A percentile compares a stretch with the other conserved stretches of the same genome.
Evolutionary conservation across 495 filamentous ascomycete species (phyloP).

Genomic region (Rhizodiscina lignyota): DNA sequence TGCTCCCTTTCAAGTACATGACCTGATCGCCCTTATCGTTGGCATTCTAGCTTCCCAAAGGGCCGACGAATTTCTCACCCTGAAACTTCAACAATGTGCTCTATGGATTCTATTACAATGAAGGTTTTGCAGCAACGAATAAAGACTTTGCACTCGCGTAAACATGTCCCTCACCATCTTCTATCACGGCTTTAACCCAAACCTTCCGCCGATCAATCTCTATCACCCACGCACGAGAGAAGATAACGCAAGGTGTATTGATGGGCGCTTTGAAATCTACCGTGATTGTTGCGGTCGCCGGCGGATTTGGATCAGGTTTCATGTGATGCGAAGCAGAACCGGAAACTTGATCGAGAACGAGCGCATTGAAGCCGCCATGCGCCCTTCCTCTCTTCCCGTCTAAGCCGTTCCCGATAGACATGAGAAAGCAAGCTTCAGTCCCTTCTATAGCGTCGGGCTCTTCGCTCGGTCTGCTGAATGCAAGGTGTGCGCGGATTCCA

Average conservation of each 20-base stretch:
- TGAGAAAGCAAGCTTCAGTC: constrained; percentile 5
- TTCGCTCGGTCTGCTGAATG: constrained; percentile 3
- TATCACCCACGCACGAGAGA: constrained; percentile 8
- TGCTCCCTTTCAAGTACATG: too few relatives aligned
- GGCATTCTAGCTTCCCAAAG: too few relatives aligned
- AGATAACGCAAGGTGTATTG: constrained; percentile 7
- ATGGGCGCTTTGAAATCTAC: constrained; percentile 10
- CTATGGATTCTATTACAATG: too few relatives aligned
- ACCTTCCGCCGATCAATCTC: constrained; percentile 9
- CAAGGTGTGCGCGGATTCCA: constrained; percentile 7
- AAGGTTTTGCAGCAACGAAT: too few relatives aligned
- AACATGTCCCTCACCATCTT: constrained; percentile 8
- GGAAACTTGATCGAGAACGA: constrained; percentile 7
- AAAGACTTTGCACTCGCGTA: constrained; percentile 8
- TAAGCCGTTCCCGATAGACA: constrained; percentile 7
- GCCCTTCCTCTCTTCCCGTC: constrained; percentile 8
- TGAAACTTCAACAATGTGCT: too few relatives aligned
- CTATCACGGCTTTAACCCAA: constrained; percentile 5
- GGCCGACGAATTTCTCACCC: too few relatives aligned
- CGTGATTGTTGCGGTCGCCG: constrained; percentile 9
- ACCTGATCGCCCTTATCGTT: too few relatives aligned
- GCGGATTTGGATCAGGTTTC: constrained; percentile 1
- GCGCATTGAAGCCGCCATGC: constrained; percentile 9
- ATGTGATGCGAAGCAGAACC: not conserved
- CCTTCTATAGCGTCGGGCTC: constrained; percentile 4